Conservation (phyloP, 306 rosid genomes). For the Vicia sativa region DNA sequence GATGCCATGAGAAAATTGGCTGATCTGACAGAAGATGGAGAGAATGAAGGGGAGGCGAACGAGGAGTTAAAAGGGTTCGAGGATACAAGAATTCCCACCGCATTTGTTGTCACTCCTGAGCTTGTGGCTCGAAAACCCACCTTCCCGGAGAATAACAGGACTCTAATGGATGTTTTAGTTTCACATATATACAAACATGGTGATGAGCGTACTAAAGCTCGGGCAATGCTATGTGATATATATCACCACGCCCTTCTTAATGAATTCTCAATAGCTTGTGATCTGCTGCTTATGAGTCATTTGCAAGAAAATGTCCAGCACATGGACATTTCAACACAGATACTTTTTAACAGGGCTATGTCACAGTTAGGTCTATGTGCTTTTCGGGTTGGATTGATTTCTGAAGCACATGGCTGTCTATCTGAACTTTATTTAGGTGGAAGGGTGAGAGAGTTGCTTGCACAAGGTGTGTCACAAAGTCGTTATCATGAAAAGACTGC, state of each 20-base stretch:
- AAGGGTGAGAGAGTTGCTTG: slow-evolving; percentile 93
- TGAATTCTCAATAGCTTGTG: slow-evolving; percentile 84
- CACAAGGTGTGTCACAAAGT: slow-evolving; percentile 92
- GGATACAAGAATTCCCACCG: slow-evolving; percentile 67
- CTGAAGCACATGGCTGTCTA: slow-evolving; percentile 89
- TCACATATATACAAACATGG: slow-evolving; percentile 76
- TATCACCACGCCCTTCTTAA: slow-evolving; percentile 87
- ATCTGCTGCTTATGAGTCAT: slow-evolving; percentile 94
- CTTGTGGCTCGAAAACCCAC: slow-evolving; percentile 81
- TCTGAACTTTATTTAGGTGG: slow-evolving; percentile 94
- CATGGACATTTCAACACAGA: slow-evolving; percentile 92
- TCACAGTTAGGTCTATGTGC: slow-evolving; percentile 94
- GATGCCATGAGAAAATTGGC: slow-evolving; percentile 90
- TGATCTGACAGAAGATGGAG: slow-evolving; percentile 60
- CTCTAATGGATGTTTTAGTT: slow-evolving; percentile 78
- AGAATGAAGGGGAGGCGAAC: slow-evolving; percentile 49
- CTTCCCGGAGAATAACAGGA: slow-evolving; percentile 78
- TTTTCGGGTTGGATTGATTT: slow-evolving; percentile 72
- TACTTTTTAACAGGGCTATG: slow-evolving; percentile 92
- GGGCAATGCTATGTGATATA: slow-evolving; percentile 97
- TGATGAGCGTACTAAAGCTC: slow-evolving; percentile 90
- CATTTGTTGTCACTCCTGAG: slow-evolving; percentile 81
- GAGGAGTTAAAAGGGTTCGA: slow-evolving; percentile 61
- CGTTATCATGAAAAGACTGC: slow-evolving; percentile 98
- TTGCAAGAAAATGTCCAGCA: slow-evolving; percentile 85